Evolutionary conservation across 352 stramenopile species (phyloP).

Genomic region (Pythium aristosporum): DNA sequence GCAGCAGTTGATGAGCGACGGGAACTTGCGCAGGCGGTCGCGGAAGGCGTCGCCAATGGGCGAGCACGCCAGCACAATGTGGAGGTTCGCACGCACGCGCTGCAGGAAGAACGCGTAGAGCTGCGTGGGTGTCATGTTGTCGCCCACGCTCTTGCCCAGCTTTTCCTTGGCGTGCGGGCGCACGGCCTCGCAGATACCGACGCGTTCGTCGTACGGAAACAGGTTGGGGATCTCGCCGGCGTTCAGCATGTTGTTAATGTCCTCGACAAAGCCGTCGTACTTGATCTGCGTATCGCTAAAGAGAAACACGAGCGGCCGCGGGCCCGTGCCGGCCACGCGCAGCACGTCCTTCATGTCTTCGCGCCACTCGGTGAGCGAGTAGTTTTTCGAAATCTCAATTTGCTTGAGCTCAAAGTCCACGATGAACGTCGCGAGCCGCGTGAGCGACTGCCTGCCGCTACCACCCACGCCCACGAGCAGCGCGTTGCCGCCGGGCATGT

Average conservation of each 20-base stretch:
- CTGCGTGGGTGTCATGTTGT: slow-evolving; percentile 91
- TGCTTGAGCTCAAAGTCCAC: slow-evolving; percentile 92
- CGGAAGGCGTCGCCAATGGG: slow-evolving; percentile 94
- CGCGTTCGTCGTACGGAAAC: slow-evolving; percentile 91
- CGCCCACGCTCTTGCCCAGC: slow-evolving; percentile 83
- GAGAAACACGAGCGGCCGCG: slow-evolving; percentile 89
- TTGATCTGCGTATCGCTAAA: slow-evolving; percentile 97
- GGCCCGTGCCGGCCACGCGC: slow-evolving; percentile 84
- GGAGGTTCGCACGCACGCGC: slow-evolving; percentile 89
- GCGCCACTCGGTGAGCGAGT: slow-evolving; percentile 92
- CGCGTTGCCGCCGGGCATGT: slow-evolving; percentile 93
- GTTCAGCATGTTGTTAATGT: slow-evolving; percentile 98
- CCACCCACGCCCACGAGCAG: slow-evolving; percentile 93
- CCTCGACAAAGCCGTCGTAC: slow-evolving; percentile 94
- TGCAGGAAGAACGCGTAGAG: slow-evolving; percentile 94
- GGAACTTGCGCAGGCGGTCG: slow-evolving; percentile 93
- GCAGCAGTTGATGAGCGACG: slow-evolving; percentile 96
- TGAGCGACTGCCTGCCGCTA: slow-evolving; percentile 91
- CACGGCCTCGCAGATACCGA: slow-evolving; percentile 89
- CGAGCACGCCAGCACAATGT: slow-evolving; percentile 94
- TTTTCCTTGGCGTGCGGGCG: slow-evolving; percentile 91
- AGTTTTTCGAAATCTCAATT: slow-evolving; percentile 96
- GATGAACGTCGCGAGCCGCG: slow-evolving; percentile 91
- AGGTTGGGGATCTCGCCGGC: slow-evolving; percentile 94
- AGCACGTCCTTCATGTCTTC: slow-evolving; percentile 95